These are phyloP conservation scores for Pleurotus cornucopiae DNA, from an alignment of 768 basidiomycete species.

Conservation along the genomic window DNA sequence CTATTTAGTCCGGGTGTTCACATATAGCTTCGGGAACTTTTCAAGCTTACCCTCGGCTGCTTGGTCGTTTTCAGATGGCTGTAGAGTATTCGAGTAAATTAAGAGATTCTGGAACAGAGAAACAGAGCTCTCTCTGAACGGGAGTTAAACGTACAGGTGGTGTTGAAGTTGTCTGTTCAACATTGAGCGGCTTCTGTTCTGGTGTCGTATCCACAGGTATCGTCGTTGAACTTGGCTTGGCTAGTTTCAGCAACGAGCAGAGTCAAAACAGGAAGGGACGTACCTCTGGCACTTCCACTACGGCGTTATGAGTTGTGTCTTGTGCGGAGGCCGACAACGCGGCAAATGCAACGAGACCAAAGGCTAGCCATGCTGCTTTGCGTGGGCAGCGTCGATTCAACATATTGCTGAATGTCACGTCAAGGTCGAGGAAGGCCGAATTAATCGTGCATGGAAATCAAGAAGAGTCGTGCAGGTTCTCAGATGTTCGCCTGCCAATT, in stretches of 20 bases:
- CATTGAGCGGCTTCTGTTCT: neutral
- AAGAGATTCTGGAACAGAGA: neutral
- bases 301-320: constrained; percentile 23
- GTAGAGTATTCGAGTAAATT: constrained; percentile 2
- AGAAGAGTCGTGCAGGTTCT: neutral
- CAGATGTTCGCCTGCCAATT: neutral
- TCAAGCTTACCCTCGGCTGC: constrained; percentile 44
- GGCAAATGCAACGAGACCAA: constrained; percentile 51
- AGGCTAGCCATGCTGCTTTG: constrained; percentile 57
- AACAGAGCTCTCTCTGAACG: neutral
- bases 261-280: neutral
- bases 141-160: neutral
- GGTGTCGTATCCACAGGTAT: neutral
- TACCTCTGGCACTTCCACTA: constrained; percentile 26
- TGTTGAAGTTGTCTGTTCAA: neutral
- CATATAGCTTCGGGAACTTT: neutral
- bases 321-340: constrained; percentile 42
- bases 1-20: neutral
- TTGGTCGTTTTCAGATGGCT: constrained; percentile 36
- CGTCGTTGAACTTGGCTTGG: neutral
- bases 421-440: neutral
- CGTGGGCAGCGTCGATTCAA: constrained; percentile 21
- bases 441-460: neutral
- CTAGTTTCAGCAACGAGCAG: neutral
- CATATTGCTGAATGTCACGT: neutral